Base-by-base conservation (phyloP, 768 basidiomycete genomes). In the Hygrophorus russula region DNA sequence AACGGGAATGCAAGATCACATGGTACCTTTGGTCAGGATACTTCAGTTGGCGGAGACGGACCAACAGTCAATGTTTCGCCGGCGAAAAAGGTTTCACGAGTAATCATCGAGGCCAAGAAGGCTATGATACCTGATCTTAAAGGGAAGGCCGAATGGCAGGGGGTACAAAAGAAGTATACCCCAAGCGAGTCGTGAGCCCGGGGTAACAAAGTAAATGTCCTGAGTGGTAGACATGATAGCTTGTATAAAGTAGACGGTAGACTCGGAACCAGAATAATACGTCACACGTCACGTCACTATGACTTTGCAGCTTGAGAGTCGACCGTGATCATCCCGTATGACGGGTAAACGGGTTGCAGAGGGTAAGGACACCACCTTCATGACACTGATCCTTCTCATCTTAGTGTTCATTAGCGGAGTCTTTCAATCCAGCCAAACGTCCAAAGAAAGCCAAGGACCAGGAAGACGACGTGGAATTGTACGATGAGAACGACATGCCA, bases 401-500 rank as follows among this genome's bases (percentile, higher is more conserved):
- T 31, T 32, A 17, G 14, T 32, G 47, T 57, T 58, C 42, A 39
- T 43, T 49, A 44, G 56, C 56, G 49, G 63, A 59, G 41, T 53
- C 55, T 24, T 58, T 59, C 18, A 59, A 61, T 39, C 59, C 66
- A 18, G 49, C 60, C 34, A 75, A 73, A 51, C 70, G 71, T 29
- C 46, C 62, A 24, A 71, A 70, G 54, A 70, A 58, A 31, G 62
- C 63, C 27, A 66, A 64, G 37, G 69, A 75, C 32, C 64, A 72
- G 18, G 70, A 71, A n/a, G 80, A 81, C 29, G 74, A 78, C 48
- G 49, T 77, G 19, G 71, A 79, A 36, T 65, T 74, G 28, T 70
- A 68, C 53, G 69, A 77, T 49, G 74, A 78, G 49, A 78, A 80
- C 46, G 68, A 76, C 46, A 72, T 68, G 37, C 70, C 71, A 2